Percentiles rank a stretch among this genome's conserved stretches.
These are phyloP conservation scores for Symbiodinium natans DNA, from an alignment of 73 alveolate genomes.

Conservation along the genomic window DNA sequence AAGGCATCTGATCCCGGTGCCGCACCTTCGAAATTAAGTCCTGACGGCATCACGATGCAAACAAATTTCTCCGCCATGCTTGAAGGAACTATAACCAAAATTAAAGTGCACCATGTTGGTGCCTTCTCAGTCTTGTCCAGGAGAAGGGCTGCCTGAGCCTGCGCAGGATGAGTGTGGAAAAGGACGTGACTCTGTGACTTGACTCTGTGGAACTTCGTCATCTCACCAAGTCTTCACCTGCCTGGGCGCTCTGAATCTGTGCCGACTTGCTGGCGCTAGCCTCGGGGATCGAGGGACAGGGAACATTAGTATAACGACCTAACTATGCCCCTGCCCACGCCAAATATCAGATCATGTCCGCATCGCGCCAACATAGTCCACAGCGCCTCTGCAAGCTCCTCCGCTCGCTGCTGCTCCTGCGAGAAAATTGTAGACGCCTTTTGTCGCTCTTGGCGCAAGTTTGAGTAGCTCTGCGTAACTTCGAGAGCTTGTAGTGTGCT, in stretches of 20 bases:
- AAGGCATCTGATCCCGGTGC: background rate
- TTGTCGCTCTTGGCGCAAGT: no score
- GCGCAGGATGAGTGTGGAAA: background rate
- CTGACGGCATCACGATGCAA: no score
- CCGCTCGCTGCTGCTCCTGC: background rate
- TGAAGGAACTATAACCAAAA: no score
- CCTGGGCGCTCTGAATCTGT: slow-evolving; percentile 16
- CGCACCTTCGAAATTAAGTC: background rate
- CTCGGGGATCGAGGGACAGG: background rate
- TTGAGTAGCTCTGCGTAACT: no score
- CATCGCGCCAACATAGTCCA: no score
- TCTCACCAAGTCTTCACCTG: background rate
- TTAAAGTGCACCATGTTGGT: no score
- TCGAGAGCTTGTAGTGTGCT: no score
- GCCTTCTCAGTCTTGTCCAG: slow-evolving; percentile 30
- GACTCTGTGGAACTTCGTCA: no score
- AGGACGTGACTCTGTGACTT: no score
- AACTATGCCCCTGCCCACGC: no score
- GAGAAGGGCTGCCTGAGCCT: background rate
- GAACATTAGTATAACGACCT: background rate
- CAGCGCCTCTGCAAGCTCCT: slow-evolving; percentile 9
- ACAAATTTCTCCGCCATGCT: no score
- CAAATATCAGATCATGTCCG: no score
- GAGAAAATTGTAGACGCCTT: background rate
- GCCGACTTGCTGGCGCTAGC: slow-evolving; percentile 10